phyloP scores from a whole-genome alignment of 2,329 filamentous ascomycete genomes.

The Colletotrichum sp. region DNA sequence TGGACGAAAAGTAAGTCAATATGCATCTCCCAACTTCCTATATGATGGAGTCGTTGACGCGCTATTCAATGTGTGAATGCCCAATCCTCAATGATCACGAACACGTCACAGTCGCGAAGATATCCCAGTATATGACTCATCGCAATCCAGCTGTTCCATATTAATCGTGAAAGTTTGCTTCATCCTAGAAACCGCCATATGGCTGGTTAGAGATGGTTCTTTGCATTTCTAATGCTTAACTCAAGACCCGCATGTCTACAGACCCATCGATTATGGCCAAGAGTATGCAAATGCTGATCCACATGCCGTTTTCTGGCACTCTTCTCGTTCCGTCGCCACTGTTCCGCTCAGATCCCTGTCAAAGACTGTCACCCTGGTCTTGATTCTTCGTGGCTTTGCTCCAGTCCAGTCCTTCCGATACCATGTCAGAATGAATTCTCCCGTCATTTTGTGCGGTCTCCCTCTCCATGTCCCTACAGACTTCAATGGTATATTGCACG shows the following conservation, averaged over 20 bases:
- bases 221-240: not conserved
- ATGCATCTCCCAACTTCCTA: not conserved
- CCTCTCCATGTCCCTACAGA: not conserved
- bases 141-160: not conserved
- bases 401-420: not conserved
- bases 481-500: not conserved
- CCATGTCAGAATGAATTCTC: not conserved
- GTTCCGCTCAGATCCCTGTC: not conserved
- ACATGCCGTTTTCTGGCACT: not conserved
- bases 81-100: not conserved
- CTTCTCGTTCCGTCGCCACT: not conserved
- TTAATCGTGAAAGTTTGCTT: not conserved
- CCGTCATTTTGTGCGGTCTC: not conserved
- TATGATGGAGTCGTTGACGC: not conserved
- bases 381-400: not conserved
- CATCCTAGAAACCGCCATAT: not conserved
- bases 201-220: not conserved
- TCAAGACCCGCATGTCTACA: not conserved
- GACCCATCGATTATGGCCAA: not conserved
- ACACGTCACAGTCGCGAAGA: not conserved
- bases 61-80: not conserved
- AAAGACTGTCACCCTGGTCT: not conserved
- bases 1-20: not conserved
- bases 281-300: not conserved
- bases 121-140: not conserved